A percentile compares a stretch with the other conserved stretches of the same genome.
These are phyloP conservation scores for Trichosanthes truncata DNA, from an alignment of 306 rosid species.

Conservation along the genomic window DNA sequence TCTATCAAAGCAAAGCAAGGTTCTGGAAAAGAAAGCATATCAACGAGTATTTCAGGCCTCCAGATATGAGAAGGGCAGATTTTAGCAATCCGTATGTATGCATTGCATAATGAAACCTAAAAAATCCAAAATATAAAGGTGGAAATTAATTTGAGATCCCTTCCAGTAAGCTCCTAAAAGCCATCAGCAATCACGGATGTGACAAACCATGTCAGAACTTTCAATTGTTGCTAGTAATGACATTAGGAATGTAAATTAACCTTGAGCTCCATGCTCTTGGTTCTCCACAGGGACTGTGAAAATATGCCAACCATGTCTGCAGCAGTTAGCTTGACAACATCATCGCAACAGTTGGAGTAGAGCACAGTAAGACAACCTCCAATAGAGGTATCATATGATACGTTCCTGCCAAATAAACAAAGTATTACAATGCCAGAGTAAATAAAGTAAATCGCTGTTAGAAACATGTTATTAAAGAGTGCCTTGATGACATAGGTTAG, in stretches of 20 bases:
- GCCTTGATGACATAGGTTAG: background rate
- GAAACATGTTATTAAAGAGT: background rate
- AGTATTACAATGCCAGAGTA: slow-evolving; percentile 10
- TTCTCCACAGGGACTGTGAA: slow-evolving; percentile 47
- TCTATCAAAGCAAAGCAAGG: slow-evolving; percentile 59
- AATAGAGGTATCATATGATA: slow-evolving; percentile 59
- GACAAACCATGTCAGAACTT: slow-evolving; percentile 15
- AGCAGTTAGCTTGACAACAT: slow-evolving; percentile 69
- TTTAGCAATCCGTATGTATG: slow-evolving; percentile 60
- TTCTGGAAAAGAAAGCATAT: slow-evolving; percentile 41
- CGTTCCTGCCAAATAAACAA: slow-evolving; percentile 47
- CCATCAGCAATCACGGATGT: slow-evolving; percentile 16
- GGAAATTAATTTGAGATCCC: slow-evolving; percentile 13
- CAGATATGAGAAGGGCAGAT: slow-evolving; percentile 74
- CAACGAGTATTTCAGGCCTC: slow-evolving; percentile 71
- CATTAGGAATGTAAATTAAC: slow-evolving; percentile 30
- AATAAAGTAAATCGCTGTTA: background rate
- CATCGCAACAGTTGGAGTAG: slow-evolving; percentile 57
- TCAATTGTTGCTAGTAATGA: slow-evolving; percentile 16
- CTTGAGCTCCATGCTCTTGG: slow-evolving; percentile 90
- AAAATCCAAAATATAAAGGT: slow-evolving; percentile 12
- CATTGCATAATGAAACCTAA: slow-evolving; percentile 78
- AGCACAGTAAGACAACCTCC: slow-evolving; percentile 75
- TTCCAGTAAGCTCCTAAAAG: slow-evolving; percentile 17
- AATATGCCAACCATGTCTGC: slow-evolving; percentile 54